Percentiles rank a stretch among this genome's conserved stretches.
Evolutionary conservation across 306 rosid species (phyloP).

Genomic region (Dalbergia cochinchinensis): DNA sequence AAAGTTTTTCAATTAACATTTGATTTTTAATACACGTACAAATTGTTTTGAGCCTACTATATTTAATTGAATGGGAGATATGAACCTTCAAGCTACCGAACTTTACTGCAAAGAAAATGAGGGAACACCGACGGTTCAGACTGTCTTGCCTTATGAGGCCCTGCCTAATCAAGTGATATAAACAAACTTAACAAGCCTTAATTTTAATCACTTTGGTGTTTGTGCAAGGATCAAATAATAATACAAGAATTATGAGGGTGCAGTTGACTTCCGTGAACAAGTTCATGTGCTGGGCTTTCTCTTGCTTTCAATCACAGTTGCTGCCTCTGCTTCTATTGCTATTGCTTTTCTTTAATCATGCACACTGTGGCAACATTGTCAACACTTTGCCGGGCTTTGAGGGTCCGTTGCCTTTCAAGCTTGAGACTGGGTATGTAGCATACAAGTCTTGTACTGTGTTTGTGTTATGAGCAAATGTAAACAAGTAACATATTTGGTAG

Average conservation of each 20-base stretch:
- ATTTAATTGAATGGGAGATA: constrained; percentile 6
- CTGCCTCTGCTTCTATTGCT: background rate
- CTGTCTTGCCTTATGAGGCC: no score
- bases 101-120: background rate
- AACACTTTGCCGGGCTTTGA: constrained; percentile 4
- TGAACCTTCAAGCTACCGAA: constrained; percentile 2
- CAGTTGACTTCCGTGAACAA: background rate
- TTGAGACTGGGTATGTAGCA: background rate
- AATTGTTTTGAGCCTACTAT: background rate
- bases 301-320: background rate
- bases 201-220: background rate
- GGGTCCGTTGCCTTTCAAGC: constrained; percentile 5
- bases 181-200: background rate
- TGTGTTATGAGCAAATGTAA: no score
- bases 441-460: no score
- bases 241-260: background rate
- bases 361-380: background rate
- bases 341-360: background rate
- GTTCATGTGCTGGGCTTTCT: background rate
- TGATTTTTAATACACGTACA: background rate
- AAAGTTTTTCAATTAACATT: background rate
- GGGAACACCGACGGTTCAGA: background rate
- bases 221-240: background rate
- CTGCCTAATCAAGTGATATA: background rate
- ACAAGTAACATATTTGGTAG: background rate